These are phyloP conservation scores for Boletus nobilissimus DNA, from an alignment of 1,284 basidiomycete species.

Conservation along the genomic window DNA sequence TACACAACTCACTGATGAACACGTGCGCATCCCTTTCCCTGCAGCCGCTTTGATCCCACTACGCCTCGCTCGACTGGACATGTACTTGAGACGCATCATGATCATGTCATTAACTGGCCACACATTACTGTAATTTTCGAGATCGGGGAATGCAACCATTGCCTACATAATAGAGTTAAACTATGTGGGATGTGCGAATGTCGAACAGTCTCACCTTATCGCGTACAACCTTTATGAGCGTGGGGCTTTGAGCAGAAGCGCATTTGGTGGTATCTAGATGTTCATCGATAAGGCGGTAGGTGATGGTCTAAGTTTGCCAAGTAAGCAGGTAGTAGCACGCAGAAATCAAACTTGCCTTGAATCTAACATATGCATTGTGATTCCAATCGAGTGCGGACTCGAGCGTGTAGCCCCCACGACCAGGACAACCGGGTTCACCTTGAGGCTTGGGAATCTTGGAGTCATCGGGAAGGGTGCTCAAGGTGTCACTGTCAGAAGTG, in stretches of 20 bases:
- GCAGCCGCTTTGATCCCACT: background rate
- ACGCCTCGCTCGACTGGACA: background rate
- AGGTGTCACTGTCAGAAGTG: background rate
- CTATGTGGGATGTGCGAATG: background rate
- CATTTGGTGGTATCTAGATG: background rate
- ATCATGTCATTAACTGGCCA: slow-evolving; percentile 9
- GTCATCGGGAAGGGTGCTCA: background rate
- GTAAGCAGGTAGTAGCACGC: background rate
- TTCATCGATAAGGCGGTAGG: background rate
- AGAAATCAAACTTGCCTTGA: background rate
- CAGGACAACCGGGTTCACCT: background rate
- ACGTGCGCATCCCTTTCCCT: background rate
- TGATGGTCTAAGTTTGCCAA: background rate
- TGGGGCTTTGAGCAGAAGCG: background rate
- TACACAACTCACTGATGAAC: background rate
- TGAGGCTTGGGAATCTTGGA: slow-evolving; percentile 4
- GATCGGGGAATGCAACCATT: background rate
- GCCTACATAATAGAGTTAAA: background rate
- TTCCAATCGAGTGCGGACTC: background rate
- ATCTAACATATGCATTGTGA: background rate
- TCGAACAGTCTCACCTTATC: background rate
- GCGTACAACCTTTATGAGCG: background rate
- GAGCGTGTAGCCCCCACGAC: background rate
- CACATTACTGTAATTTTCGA: background rate
- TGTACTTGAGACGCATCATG: slow-evolving; percentile 26